Conservation (phyloP, 148 eudicot genomes). For the Chenopodium berlandieri region DNA sequence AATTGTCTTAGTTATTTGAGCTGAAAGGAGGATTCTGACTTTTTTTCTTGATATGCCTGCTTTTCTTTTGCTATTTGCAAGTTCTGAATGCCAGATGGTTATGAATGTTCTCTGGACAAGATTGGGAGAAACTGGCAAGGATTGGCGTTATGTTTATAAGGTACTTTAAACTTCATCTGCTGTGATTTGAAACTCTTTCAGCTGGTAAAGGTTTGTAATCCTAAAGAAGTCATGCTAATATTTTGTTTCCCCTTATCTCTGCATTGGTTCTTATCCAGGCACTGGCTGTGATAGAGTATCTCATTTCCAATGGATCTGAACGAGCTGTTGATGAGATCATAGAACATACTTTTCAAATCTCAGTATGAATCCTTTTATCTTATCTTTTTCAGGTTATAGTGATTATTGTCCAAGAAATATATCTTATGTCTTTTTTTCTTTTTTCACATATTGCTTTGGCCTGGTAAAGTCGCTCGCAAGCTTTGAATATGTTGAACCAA, state of each 20-base stretch:
- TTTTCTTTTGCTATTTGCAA: conserved; percentile 28
- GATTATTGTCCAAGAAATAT: conserved; percentile 5
- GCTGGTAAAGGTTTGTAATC: background rate
- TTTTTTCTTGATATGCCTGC: conserved; percentile 4
- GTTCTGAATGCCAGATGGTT: conserved; percentile 92
- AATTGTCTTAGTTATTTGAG: conserved; percentile 14
- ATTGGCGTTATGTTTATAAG: conserved; percentile 95
- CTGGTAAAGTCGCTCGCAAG: conserved; percentile 65
- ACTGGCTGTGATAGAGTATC: conserved; percentile 92
- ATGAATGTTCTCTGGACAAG: conserved; percentile 97
- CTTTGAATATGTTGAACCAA: conserved; percentile 88
- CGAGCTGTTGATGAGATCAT: conserved; percentile 97
- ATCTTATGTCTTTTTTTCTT: background rate
- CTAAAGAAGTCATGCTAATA: background rate
- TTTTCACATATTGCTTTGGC: conserved; percentile 16
- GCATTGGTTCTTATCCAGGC: conserved; percentile 41
- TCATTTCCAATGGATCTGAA: conserved; percentile 93
- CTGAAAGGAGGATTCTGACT: background rate
- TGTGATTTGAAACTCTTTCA: conserved; percentile 3
- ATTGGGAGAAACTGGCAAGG: conserved; percentile 78
- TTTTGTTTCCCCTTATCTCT: background rate
- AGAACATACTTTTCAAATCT: conserved; percentile 94
- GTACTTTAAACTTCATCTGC: conserved; percentile 28
- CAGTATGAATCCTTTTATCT: conserved; percentile 44
- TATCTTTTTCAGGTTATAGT: background rate